These are phyloP conservation scores for Flaveria linearis DNA, from an alignment of 129 eudicot genomes.

Conservation along the genomic window DNA sequence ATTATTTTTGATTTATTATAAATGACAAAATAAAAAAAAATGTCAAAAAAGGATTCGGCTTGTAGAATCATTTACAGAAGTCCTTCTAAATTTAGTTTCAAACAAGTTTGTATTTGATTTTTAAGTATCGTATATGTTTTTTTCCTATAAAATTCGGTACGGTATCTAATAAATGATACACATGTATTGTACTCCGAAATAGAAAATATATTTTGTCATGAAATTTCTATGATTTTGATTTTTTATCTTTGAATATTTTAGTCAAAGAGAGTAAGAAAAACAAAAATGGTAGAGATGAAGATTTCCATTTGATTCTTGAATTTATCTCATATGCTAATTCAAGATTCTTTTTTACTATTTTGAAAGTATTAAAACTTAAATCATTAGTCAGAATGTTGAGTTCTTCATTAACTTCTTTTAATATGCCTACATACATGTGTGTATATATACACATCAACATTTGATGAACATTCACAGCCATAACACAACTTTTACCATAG, in stretches of 20 bases:
- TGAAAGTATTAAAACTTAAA: slow-evolving; percentile 28
- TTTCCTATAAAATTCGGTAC: neutral
- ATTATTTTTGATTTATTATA: slow-evolving; percentile 18
- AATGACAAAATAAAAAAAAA: neutral
- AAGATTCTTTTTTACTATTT: slow-evolving; percentile 1
- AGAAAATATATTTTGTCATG: neutral
- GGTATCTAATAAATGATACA: too few relatives aligned
- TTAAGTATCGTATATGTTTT: neutral
- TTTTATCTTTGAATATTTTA: neutral
- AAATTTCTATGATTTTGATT: neutral
- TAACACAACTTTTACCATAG: neutral
- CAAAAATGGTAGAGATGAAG: neutral
- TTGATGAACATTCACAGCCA: slow-evolving; percentile 7
- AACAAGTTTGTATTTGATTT: neutral
- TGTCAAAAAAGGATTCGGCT: neutral
- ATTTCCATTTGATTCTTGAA: slow-evolving; percentile 7
- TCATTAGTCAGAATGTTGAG: slow-evolving; percentile 10
- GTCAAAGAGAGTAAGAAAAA: neutral
- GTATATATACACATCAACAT: slow-evolving; percentile 26
- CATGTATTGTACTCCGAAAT: neutral
- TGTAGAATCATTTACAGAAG: neutral
- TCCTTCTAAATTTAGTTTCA: neutral
- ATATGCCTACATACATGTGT: neutral
- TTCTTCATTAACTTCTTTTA: slow-evolving; percentile 17
- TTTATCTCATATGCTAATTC: slow-evolving; percentile 12